Conservation (phyloP, 1,284 basidiomycete species). For the Sanghuangporus baumii region DNA sequence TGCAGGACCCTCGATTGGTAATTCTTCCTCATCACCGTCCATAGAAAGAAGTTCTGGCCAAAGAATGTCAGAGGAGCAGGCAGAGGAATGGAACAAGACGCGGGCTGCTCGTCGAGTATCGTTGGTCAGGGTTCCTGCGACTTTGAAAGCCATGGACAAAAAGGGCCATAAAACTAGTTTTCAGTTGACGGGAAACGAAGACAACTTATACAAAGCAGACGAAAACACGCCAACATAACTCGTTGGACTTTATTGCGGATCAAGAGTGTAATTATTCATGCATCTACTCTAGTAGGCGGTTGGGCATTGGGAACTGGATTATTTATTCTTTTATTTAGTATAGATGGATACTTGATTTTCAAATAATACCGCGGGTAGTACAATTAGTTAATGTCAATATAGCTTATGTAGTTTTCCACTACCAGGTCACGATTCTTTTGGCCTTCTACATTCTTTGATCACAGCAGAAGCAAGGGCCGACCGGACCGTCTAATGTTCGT, state of each 20-base stretch:
- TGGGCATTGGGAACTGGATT: not conserved
- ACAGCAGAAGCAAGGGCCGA: no score
- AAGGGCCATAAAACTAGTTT: not conserved
- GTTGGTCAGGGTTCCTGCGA: slow-evolving; percentile 44
- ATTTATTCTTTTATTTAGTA: slow-evolving; percentile 12
- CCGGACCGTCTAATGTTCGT: no score
- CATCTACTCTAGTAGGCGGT: no score
- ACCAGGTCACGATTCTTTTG: no score
- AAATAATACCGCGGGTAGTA: not conserved
- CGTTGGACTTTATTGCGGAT: not conserved
- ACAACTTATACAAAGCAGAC: not conserved
- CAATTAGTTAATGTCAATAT: no score
- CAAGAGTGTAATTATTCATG: not conserved
- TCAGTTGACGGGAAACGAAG: not conserved
- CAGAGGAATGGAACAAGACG: slow-evolving; percentile 82
- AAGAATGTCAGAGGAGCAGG: slow-evolving; percentile 45
- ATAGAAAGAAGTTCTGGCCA: not conserved
- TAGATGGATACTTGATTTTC: not conserved
- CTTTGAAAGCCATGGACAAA: slow-evolving; percentile 7
- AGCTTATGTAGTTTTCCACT: no score
- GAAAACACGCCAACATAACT: not conserved
- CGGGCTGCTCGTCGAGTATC: slow-evolving; percentile 80
- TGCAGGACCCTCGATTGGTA: not conserved
- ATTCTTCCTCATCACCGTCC: not conserved
- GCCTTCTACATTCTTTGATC: no score